phyloP scores from a whole-genome alignment of 2,329 filamentous ascomycete species.

The Beauveria caledonica region DNA sequence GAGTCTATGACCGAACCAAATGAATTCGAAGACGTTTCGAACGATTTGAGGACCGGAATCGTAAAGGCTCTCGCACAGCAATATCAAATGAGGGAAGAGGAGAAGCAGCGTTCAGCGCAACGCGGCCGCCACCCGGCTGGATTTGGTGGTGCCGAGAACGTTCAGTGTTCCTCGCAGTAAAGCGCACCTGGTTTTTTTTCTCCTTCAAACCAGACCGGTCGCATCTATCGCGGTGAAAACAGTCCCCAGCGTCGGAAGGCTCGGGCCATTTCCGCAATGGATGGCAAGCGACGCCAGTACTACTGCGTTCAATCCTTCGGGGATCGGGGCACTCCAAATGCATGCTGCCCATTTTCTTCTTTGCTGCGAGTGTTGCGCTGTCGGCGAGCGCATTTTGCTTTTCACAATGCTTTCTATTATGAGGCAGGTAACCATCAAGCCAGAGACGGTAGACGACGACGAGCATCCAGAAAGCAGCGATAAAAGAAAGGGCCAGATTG shows the following conservation, averaged over 20 bases:
- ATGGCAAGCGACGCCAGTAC: no score
- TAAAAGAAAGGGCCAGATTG: background rate
- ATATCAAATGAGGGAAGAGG: slow-evolving; percentile 56
- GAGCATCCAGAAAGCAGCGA: background rate
- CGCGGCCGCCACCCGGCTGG: background rate
- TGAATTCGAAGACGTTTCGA: slow-evolving; percentile 65
- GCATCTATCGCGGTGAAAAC: background rate
- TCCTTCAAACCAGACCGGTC: background rate
- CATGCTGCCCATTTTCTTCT: background rate
- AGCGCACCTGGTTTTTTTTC: slow-evolving; percentile 10
- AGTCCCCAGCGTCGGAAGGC: background rate
- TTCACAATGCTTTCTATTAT: background rate
- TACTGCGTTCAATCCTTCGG: no score
- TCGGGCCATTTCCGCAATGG: background rate
- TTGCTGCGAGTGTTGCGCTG: background rate
- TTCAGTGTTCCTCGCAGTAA: slow-evolving; percentile 86
- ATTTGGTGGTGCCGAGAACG: slow-evolving; percentile 61
- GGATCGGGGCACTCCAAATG: background rate
- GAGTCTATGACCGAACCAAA: slow-evolving; percentile 91
- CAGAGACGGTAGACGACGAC: background rate
- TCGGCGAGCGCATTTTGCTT: background rate
- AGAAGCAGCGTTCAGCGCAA: no score
- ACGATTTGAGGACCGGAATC: no score
- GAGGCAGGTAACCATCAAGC: background rate
- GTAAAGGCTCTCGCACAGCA: slow-evolving; percentile 27